Evolutionary conservation across 2,329 filamentous ascomycete species (phyloP).

Genomic region (Aciculosporium take): DNA sequence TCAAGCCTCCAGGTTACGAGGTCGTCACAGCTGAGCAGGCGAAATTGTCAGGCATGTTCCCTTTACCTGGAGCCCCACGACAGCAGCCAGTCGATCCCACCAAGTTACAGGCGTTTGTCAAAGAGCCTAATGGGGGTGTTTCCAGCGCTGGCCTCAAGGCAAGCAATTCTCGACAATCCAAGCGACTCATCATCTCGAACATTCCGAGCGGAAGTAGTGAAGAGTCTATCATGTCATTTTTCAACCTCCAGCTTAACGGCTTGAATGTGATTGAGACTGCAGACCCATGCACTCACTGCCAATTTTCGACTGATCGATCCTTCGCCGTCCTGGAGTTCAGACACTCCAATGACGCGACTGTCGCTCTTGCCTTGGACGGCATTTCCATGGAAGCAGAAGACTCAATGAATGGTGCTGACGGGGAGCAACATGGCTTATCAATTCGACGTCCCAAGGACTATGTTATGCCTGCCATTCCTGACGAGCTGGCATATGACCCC

Average conservation of each 20-base stretch:
- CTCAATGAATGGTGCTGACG: conserved; percentile 36
- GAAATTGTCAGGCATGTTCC: conserved; percentile 98
- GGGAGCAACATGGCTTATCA: conserved; percentile 46
- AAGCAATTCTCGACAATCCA: conserved; percentile 84
- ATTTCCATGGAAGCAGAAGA: conserved; percentile 72
- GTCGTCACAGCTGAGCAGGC: conserved; percentile 97
- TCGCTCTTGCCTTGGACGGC: conserved; percentile 79
- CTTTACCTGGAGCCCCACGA: conserved; percentile 83
- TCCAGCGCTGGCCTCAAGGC: conserved; percentile 76
- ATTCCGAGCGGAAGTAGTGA: conserved; percentile 60
- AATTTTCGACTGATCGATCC: conserved; percentile 61
- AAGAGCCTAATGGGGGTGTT: conserved; percentile 59
- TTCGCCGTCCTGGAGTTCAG: conserved; percentile 91
- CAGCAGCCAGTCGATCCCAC: conserved; percentile 92
- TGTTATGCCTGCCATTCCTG: conserved; percentile 70
- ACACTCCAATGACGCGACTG: conserved; percentile 71
- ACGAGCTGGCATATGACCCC: conserved; percentile 59
- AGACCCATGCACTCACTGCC: conserved; percentile 74
- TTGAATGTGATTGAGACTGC: conserved; percentile 74
- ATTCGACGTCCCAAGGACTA: conserved; percentile 92
- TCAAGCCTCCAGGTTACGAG: conserved; percentile 95
- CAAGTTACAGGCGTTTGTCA: conserved; percentile 91
- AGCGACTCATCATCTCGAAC: conserved; percentile 80
- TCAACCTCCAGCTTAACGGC: conserved; percentile 95
- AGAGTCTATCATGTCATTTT: conserved; percentile 66